Base-by-base conservation (phyloP, 129 eudicot genomes). In the Tanacetum coccineum region DNA sequence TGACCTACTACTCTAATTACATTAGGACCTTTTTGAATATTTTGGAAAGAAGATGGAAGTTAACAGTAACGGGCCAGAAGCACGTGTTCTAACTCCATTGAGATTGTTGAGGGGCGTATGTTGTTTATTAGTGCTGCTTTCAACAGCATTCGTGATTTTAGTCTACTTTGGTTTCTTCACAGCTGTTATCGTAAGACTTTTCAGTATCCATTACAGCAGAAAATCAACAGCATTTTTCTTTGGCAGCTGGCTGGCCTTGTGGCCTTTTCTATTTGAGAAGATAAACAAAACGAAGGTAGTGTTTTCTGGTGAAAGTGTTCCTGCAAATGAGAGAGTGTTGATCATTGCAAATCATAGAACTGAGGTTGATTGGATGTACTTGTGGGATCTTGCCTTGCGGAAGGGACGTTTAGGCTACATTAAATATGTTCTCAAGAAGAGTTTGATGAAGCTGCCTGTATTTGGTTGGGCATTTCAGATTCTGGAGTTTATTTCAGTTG, bases 351-450 rank as follows among this genome's bases (percentile, higher is more conserved):
- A 92, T 74, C 98, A 92, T 70, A 76, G 95, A 75, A 92, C 96
- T 15, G 98, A 88, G 50, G 96, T 92, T 68, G 98, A 88, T 60
- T 92, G 98, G 96, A 92, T 92, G 98, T 92, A 92, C 73, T 78
- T 92, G 76, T 92, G 98, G 98, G 95, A 92, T 62, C 91, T 92
- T 78, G 95, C 95, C 42, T 68, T 92, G 84, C 68, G 96, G 59
- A 92, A 88, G 61, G 96, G 87, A 45, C 77, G 83, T 66, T 59
- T 83, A 58, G 98, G 98, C 15, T 74, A 78, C 66, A 80, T 92
- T 25, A 92, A 84, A 72, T 92, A 92, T 75, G 74, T 92, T 68
- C 91, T 92, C 12, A 92, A 92, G 78, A 92, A 84, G 52, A 88
- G 96, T 76, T 86, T 88, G 78, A 92, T 92, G 96, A 92, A 80